Evolutionary conservation across 2,329 filamentous ascomycete species (phyloP).

Genomic region (Ilyonectria robusta): DNA sequence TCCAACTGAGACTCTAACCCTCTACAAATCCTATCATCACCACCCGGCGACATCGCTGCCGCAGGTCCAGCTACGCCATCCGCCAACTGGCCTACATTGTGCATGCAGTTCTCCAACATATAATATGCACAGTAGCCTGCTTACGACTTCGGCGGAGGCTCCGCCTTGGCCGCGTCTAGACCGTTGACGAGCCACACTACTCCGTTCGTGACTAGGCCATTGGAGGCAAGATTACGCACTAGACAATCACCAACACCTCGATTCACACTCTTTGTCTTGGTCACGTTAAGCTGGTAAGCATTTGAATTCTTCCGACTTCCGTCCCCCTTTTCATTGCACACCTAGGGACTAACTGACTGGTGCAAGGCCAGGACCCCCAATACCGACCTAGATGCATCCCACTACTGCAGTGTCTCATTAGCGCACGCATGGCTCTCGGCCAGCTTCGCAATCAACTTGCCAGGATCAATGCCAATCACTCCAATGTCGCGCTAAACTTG

Average conservation of each 20-base stretch:
- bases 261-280: background rate
- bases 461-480: conserved; percentile 32
- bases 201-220: conserved; percentile 23
- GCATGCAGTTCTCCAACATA: conserved; percentile 3
- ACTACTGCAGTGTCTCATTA: conserved; percentile 46
- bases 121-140: conserved; percentile 8
- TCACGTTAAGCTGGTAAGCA: background rate
- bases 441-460: conserved; percentile 36
- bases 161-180: conserved; percentile 36
- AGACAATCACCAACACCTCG: conserved; percentile 29
- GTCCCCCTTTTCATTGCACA: conserved; percentile 37
- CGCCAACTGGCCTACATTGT: conserved; percentile 22
- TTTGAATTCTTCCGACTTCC: conserved; percentile 20
- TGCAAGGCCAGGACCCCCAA: conserved; percentile 35
- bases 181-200: conserved; percentile 35
- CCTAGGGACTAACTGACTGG: conserved; percentile 23
- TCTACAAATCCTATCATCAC: conserved; percentile 14
- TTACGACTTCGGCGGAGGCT: conserved; percentile 23
- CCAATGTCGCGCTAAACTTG: conserved; percentile 21
- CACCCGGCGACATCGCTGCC: conserved; percentile 1
- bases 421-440: conserved; percentile 36
- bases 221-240: conserved; percentile 20
- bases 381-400: conserved; percentile 40
- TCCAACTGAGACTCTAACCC: conserved; percentile 17
- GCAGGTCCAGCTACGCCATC: background rate